These are phyloP conservation scores for Cutaneotrichosporon daszewskae DNA, from an alignment of 1,284 basidiomycete genomes.

Conservation along the genomic window DNA sequence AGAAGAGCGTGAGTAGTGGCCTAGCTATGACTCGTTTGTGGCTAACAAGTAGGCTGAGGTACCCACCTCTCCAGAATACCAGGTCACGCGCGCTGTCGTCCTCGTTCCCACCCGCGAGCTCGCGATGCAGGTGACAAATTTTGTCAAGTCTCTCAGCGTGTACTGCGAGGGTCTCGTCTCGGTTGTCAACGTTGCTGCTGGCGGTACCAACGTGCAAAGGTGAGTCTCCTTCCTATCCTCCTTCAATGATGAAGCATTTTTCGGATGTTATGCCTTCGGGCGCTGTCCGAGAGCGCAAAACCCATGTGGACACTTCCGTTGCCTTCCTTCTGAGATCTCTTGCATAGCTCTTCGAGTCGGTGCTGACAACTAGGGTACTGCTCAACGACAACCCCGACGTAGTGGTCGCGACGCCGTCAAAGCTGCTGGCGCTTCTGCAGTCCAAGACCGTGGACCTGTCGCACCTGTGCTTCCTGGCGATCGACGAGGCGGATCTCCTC, in stretches of 20 bases:
- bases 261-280: constrained; percentile 43
- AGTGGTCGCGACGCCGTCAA: constrained; percentile 84
- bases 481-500: constrained; percentile 97
- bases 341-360: not conserved
- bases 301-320: constrained; percentile 48
- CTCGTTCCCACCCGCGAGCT: constrained; percentile 93
- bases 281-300: constrained; percentile 47
- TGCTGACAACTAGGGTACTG: constrained; percentile 52
- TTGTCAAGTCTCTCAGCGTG: constrained; percentile 60
- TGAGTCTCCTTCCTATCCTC: constrained; percentile 44
- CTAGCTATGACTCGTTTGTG: constrained; percentile 8
- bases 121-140: constrained; percentile 77
- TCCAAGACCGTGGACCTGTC: constrained; percentile 56
- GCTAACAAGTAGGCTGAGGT: constrained; percentile 7
- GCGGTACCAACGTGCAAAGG: constrained; percentile 70
- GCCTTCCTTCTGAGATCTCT: constrained; percentile 46
- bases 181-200: constrained; percentile 73
- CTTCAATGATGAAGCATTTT: constrained; percentile 45
- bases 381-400: constrained; percentile 90
- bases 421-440: constrained; percentile 71
- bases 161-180: constrained; percentile 74
- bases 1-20: constrained; percentile 73
- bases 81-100: constrained; percentile 71
- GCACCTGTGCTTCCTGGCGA: constrained; percentile 77
- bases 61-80: constrained; percentile 35